Evolutionary conservation across 257 asterid genomes (phyloP).

Genomic region (Perilla frutescens): DNA sequence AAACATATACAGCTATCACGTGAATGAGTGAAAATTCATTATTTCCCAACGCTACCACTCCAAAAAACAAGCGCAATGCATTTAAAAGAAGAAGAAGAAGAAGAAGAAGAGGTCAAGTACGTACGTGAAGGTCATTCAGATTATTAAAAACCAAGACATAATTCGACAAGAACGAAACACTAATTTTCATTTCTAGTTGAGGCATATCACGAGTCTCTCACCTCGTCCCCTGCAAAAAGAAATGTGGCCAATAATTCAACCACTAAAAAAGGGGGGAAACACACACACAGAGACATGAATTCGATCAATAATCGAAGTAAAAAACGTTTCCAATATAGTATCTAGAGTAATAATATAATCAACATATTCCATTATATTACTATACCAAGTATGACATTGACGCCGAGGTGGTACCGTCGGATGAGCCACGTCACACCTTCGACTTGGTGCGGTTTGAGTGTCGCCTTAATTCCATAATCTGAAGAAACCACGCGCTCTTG

Average conservation of each 20-base stretch:
- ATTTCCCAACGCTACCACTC: neutral
- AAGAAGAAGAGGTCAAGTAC: constrained; percentile 3
- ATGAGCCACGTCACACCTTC: constrained; percentile 93
- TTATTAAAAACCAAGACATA: neutral
- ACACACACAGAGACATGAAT: neutral
- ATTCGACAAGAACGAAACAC: constrained; percentile 2
- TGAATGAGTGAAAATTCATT: constrained; percentile 5
- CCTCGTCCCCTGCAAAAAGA: constrained; percentile 90
- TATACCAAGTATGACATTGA: constrained; percentile 89
- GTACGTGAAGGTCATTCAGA: neutral
- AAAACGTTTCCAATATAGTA: neutral
- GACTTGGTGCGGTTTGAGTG: constrained; percentile 83
- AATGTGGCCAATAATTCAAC: neutral
- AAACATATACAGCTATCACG: neutral
- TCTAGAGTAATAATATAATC: neutral
- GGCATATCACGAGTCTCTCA: constrained; percentile 44
- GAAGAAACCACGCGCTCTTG: constrained; percentile 38
- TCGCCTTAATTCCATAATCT: constrained; percentile 61
- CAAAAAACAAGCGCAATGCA: neutral
- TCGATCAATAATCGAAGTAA: constrained; percentile 4
- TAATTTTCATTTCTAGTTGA: constrained; percentile 21
- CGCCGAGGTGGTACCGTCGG: constrained; percentile 76
- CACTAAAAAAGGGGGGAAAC: constrained; percentile 3
- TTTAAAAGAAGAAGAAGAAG: no score
- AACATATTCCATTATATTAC: neutral